Percentiles rank a stretch among this genome's conserved stretches.
These are phyloP conservation scores for Aspergillus bridgeri DNA, from an alignment of 495 filamentous ascomycete genomes.

Conservation along the genomic window DNA sequence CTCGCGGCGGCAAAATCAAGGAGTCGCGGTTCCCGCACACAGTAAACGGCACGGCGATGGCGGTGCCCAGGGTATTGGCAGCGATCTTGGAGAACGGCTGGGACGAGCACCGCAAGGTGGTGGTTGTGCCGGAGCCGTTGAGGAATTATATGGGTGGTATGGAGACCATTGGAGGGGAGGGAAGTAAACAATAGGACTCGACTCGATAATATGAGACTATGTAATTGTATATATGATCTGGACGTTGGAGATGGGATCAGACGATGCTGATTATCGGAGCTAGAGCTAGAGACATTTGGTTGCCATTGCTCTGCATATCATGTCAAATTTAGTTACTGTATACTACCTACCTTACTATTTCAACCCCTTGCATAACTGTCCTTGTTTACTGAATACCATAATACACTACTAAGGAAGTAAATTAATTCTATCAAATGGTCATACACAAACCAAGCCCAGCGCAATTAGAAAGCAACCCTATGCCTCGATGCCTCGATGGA, in stretches of 20 bases:
- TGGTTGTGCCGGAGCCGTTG: conserved; percentile 76
- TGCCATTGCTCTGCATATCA: too few relatives aligned
- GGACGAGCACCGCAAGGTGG: conserved; percentile 58
- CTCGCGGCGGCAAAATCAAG: conserved; percentile 43
- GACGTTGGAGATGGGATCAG: too few relatives aligned
- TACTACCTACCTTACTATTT: too few relatives aligned
- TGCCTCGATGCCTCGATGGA: neutral
- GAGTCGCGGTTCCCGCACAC: conserved; percentile 70
- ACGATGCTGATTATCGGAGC: too few relatives aligned
- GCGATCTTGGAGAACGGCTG: conserved; percentile 93
- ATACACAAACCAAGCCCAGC: neutral
- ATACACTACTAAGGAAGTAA: too few relatives aligned
- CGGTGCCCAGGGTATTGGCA: conserved; percentile 83
- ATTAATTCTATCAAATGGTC: too few relatives aligned
- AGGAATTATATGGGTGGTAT: conserved; percentile 77
- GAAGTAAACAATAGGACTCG: neutral
- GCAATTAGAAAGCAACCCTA: neutral
- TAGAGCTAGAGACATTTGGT: too few relatives aligned
- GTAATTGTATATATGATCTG: too few relatives aligned
- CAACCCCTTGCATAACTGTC: too few relatives aligned
- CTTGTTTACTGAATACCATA: too few relatives aligned
- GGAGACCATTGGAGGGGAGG: conserved; percentile 52
- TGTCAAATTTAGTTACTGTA: too few relatives aligned
- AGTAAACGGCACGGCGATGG: conserved; percentile 90
- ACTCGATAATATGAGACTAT: too few relatives aligned